These are phyloP conservation scores for Nicotiana sylvestris DNA, from an alignment of 257 asterid genomes.

Conservation along the genomic window DNA sequence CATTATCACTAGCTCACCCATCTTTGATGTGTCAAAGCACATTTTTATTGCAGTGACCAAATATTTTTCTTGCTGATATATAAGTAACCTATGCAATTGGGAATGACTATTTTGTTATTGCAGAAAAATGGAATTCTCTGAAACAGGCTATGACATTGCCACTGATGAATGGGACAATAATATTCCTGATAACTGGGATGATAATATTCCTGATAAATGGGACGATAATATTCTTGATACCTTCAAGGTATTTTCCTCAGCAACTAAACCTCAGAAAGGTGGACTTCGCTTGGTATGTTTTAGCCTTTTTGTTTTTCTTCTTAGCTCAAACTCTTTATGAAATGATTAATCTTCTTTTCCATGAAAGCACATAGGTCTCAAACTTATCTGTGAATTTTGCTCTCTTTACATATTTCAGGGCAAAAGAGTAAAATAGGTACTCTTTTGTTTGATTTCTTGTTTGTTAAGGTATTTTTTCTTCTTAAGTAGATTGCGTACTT, in stretches of 20 bases:
- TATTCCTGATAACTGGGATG: neutral
- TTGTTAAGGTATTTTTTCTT: neutral
- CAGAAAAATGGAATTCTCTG: slow-evolving; percentile 5
- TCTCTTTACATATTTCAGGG: neutral
- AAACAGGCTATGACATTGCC: neutral
- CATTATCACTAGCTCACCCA: too few species aligned
- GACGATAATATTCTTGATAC: neutral
- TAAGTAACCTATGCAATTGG: neutral
- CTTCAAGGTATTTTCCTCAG: neutral
- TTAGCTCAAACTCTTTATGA: neutral
- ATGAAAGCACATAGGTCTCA: neutral
- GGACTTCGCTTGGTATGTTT: neutral
- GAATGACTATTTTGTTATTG: neutral
- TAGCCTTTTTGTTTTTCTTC: neutral
- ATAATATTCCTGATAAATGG: neutral
- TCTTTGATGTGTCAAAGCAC: too few species aligned
- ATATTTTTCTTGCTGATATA: neutral
- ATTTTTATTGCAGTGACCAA: neutral
- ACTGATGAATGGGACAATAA: neutral
- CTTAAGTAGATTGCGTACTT: neutral
- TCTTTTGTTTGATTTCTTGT: neutral
- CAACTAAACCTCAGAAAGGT: neutral
- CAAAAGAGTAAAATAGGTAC: neutral
- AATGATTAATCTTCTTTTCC: neutral
- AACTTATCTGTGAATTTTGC: neutral